phyloP scores from a whole-genome alignment of 345 rosid species.

The Eutrema yunnanense region DNA sequence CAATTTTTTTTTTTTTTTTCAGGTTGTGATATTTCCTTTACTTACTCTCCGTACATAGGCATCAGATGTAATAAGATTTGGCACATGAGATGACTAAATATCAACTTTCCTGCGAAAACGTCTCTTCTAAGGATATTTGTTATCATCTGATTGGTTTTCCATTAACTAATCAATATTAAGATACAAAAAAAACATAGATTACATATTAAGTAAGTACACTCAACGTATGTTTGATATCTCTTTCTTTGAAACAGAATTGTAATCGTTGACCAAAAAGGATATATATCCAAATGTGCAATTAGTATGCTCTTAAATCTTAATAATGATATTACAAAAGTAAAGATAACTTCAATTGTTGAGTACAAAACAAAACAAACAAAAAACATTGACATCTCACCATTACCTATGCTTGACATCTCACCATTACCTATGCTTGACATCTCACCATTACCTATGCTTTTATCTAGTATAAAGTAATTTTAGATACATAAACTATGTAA shows the following conservation, averaged over 20 bases:
- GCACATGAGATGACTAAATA: constrained; percentile 3
- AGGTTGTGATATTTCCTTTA: constrained; percentile 12
- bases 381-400: constrained; percentile 10
- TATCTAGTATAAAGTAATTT: background rate
- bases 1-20: background rate
- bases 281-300: background rate
- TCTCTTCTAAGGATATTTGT: background rate
- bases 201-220: background rate
- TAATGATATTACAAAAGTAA: background rate
- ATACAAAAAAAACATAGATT: background rate
- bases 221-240: background rate
- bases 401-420: background rate
- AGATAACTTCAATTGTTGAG: background rate
- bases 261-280: background rate
- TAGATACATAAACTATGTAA: background rate
- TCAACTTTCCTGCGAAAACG: too few relatives aligned
- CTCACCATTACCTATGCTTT: background rate
- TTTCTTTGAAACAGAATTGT: background rate
- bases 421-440: background rate
- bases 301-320: background rate
- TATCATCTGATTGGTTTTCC: background rate
- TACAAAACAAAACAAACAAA: background rate
- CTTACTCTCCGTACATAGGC: constrained; percentile 16
- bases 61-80: constrained; percentile 14
- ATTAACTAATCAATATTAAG: background rate